A percentile compares a stretch with the other conserved stretches of the same genome.
Evolutionary conservation across 2,329 filamentous ascomycete species (phyloP).

Genomic region (Truncatella angustata): DNA sequence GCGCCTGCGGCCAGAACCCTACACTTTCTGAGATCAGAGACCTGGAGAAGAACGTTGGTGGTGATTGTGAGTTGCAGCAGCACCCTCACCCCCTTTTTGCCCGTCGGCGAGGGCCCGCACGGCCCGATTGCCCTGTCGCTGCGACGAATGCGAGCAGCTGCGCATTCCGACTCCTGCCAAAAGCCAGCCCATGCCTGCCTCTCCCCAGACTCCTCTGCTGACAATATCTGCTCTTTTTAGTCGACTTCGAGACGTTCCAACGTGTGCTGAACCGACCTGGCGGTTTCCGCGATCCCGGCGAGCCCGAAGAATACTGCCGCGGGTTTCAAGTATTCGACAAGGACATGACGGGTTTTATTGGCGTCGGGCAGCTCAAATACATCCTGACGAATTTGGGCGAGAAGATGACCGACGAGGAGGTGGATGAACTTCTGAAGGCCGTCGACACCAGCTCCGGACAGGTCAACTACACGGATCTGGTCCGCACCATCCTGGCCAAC

Average conservation of each 20-base stretch:
- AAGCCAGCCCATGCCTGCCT: not conserved
- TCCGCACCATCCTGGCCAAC: conserved; percentile 84
- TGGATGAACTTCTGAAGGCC: conserved; percentile 97
- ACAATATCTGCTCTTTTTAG: conserved; percentile 41
- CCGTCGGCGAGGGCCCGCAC: no score
- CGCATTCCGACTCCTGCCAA: not conserved
- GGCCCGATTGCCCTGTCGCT: not conserved
- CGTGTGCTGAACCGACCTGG: conserved; percentile 96
- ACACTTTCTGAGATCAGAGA: conserved; percentile 91
- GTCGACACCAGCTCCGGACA: conserved; percentile 95
- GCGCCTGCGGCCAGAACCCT: conserved; percentile 97
- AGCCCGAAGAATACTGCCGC: conserved; percentile 96
- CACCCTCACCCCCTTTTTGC: no score
- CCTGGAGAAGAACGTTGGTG: conserved; percentile 83
- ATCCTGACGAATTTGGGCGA: conserved; percentile 96
- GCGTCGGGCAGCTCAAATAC: conserved; percentile 96
- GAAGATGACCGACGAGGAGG: conserved; percentile 99
- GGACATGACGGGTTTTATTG: conserved; percentile 97
- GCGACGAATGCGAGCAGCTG: not conserved
- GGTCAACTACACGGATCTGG: conserved; percentile 93
- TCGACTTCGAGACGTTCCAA: conserved; percentile 97
- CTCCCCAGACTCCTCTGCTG: not conserved
- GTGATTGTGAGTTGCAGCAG: conserved; percentile 80
- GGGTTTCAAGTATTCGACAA: conserved; percentile 99
- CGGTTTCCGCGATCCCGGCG: conserved; percentile 96